phyloP scores from a whole-genome alignment of 495 filamentous ascomycete species.

The Haplographium delicatum region DNA sequence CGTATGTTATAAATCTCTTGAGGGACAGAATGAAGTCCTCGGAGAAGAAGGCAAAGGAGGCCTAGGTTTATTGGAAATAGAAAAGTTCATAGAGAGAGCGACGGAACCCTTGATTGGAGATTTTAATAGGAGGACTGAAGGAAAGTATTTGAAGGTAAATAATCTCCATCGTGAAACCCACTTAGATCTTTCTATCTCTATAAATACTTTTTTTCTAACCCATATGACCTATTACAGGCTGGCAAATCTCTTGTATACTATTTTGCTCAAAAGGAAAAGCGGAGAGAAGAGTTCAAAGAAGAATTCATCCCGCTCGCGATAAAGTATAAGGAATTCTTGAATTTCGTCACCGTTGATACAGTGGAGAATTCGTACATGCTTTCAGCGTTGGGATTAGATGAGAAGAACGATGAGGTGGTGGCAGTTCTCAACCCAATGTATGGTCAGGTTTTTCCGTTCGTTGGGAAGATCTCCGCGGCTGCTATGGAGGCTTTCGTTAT shows the following conservation, averaged over 20 bases:
- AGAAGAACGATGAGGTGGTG: conserved; percentile 26
- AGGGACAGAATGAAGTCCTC: conserved; percentile 31
- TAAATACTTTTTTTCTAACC: neutral
- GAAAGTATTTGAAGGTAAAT: conserved; percentile 35
- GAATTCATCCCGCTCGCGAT: conserved; percentile 38
- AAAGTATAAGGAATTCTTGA: conserved; percentile 43
- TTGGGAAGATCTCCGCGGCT: conserved; percentile 27
- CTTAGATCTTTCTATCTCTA: neutral
- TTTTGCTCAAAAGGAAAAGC: conserved; percentile 27
- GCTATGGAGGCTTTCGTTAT: conserved; percentile 37
- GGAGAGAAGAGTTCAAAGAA: conserved; percentile 28
- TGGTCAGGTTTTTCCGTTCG: conserved; percentile 36
- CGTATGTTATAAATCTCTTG: conserved; percentile 36
- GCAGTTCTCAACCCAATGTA: conserved; percentile 39
- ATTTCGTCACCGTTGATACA: conserved; percentile 41
- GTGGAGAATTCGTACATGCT: conserved; percentile 42
- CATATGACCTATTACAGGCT: conserved; percentile 24
- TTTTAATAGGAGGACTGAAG: conserved; percentile 39
- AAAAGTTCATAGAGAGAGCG: conserved; percentile 33
- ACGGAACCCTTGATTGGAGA: conserved; percentile 36
- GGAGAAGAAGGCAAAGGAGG: no score
- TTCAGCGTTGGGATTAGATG: conserved; percentile 31
- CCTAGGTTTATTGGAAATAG: conserved; percentile 27
- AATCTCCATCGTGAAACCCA: neutral
- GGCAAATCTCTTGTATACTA: conserved; percentile 43